A percentile compares a stretch with the other conserved stretches of the same genome.
Evolutionary conservation across 2,329 filamentous ascomycete genomes (phyloP).

Genomic region (Lachnellula arida): DNA sequence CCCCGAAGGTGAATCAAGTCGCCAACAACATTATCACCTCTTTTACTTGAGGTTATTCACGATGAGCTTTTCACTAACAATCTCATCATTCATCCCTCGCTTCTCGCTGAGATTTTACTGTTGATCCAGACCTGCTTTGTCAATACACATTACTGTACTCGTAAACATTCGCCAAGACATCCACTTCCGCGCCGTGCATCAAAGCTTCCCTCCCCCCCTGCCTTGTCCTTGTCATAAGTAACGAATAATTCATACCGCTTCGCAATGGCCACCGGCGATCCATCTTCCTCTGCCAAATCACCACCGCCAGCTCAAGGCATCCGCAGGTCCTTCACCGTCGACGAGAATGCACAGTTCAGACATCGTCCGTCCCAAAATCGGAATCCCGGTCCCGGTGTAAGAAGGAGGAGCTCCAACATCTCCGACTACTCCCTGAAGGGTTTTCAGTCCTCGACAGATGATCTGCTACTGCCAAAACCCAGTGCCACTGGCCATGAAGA

Average conservation of each 20-base stretch:
- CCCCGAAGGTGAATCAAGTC: neutral
- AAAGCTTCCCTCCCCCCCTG: neutral
- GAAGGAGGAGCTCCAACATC: slow-evolving; percentile 67
- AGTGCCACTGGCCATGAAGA: slow-evolving; percentile 33
- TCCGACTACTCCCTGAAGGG: slow-evolving; percentile 70
- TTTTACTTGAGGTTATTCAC: too few relatives aligned
- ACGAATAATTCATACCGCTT: neutral
- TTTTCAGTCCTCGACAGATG: slow-evolving; percentile 62
- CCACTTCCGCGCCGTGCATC: neutral
- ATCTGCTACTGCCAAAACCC: slow-evolving; percentile 58
- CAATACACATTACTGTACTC: too few relatives aligned
- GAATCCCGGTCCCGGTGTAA: slow-evolving; percentile 5
- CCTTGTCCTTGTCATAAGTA: neutral
- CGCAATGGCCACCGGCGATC: neutral
- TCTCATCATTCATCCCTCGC: too few relatives aligned
- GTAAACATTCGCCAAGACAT: too few relatives aligned
- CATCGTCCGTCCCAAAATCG: slow-evolving; percentile 20
- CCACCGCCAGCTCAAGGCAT: slow-evolving; percentile 7
- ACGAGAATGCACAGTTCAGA: slow-evolving; percentile 22
- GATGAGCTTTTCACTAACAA: too few relatives aligned
- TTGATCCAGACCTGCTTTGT: too few relatives aligned
- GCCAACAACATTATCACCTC: neutral
- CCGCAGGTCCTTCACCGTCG: slow-evolving; percentile 12
- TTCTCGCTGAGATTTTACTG: too few relatives aligned
- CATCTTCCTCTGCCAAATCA: slow-evolving; percentile 2